Percentiles rank a stretch among this genome's conserved stretches.
These are phyloP conservation scores for Syzygium malaccense DNA, from an alignment of 441 rosid species.

Conservation along the genomic window DNA sequence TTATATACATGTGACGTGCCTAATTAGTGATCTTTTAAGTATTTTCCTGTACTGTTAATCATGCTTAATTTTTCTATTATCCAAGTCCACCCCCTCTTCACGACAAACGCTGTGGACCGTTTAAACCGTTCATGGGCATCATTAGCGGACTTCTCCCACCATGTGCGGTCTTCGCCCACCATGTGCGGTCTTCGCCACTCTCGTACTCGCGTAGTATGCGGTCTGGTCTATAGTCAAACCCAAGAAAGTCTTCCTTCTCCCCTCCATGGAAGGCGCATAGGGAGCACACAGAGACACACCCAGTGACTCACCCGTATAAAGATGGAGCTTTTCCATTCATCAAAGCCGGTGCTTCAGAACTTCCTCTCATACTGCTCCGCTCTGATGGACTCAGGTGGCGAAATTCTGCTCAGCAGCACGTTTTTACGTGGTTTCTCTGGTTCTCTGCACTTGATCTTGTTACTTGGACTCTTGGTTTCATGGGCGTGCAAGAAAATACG, in stretches of 20 bases:
- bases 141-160: not conserved
- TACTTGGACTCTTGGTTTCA: constrained; percentile 31
- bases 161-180: not conserved
- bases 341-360: constrained; percentile 10
- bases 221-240: not conserved
- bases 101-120: not conserved
- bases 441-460: constrained; percentile 47
- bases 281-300: not conserved
- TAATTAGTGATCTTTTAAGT: not conserved
- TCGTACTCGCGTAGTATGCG: not conserved
- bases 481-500: constrained; percentile 32
- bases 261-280: not conserved
- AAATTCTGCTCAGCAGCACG: constrained; percentile 35
- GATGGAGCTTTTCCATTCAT: constrained; percentile 18
- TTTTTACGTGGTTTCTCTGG: constrained; percentile 42
- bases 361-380: constrained; percentile 16
- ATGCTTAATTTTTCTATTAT: not conserved
- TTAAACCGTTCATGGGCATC: not conserved
- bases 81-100: not conserved
- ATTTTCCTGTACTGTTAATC: not conserved
- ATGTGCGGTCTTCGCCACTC: not conserved
- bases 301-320: not conserved
- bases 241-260: not conserved
- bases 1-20: not conserved
- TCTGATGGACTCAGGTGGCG: constrained; percentile 18